Conservation (phyloP, 192 early-diverging fungal genomes). For the Coemansia sp. region DNA sequence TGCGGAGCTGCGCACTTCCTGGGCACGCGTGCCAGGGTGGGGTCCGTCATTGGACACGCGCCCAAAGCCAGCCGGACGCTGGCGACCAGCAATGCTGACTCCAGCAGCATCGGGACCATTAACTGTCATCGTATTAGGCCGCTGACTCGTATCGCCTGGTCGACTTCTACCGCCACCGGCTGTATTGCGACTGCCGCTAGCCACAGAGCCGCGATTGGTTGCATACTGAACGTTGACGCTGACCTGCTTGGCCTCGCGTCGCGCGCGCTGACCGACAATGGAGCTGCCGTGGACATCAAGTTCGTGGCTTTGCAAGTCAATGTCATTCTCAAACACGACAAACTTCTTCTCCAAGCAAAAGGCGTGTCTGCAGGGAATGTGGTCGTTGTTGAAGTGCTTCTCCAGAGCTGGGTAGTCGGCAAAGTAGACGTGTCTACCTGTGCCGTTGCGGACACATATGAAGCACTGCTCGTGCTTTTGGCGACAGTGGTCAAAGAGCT, state of each 20-base stretch:
- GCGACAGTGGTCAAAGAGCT: conserved; percentile 93
- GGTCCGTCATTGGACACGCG: conserved; percentile 16
- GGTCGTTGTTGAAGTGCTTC: conserved; percentile 82
- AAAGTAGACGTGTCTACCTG: conserved; percentile 84
- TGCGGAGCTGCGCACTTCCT: not conserved
- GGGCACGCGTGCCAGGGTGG: not conserved
- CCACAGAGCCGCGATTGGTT: conserved; percentile 8
- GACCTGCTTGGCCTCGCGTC: conserved; percentile 45
- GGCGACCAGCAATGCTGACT: conserved; percentile 47
- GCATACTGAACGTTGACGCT: conserved; percentile 39
- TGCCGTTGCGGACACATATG: conserved; percentile 74
- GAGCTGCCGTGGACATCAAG: conserved; percentile 56
- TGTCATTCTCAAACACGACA: conserved; percentile 89
- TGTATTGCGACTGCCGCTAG: conserved; percentile 1
- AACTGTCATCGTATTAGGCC: conserved; percentile 45
- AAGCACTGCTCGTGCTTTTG: conserved; percentile 95
- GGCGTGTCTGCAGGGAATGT: conserved; percentile 77
- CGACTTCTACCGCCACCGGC: conserved; percentile 1
- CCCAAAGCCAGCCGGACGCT: conserved; percentile 44
- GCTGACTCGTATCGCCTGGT: conserved; percentile 8
- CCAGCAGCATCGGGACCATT: conserved; percentile 42
- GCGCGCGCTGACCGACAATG: conserved; percentile 40
- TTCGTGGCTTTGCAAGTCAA: conserved; percentile 91
- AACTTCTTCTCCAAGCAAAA: conserved; percentile 94
- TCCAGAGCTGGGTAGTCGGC: conserved; percentile 79